Base-by-base conservation (phyloP, 1,284 basidiomycete genomes). In the Ustilago shanxiensis region DNA sequence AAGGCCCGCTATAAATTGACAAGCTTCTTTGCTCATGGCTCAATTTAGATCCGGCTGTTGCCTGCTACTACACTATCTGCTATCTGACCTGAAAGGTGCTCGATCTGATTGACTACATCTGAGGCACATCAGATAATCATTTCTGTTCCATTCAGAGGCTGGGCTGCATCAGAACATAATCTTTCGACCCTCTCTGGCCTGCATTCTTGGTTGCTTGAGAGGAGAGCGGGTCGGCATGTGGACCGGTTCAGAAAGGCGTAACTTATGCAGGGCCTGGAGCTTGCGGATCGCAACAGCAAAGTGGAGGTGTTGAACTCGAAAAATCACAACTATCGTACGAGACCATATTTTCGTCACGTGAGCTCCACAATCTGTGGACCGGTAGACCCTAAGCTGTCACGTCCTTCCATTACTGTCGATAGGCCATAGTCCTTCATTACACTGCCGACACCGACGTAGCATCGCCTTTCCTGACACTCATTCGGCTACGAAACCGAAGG, bases 251-350 rank as follows among this genome's bases (percentile, higher is more conserved):
- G 24, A 45, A 33, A 52, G 49, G 28, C 28, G 41, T 44, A n/a
- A n/a, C n/a, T n/a, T n/a, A 37, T 45, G 59, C 59, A 61, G 22
- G 29, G 9, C 28, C 8, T 33, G 39, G 35, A 11, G 24, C 31
- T 35, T 55, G 26, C 54, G 51, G 29, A 41, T 2, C 18, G 20
- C 26, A 39, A 14, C 35, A 1, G 8, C 18, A 35, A 68, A 63
- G 66, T 68, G 66, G 66, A 68, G 66, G 66, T 68, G 66, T 68
- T 63, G 60, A 50, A 56, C 64, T 33, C 41, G 28, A 31, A 59
- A 45, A 39, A 16, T 44, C n/a, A 8, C 29, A 39, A 16, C 24
- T 62, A 45, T 59, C 66, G 66, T 60, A 68, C 66, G 66, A 54
- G 37, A 62, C 6, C 24, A 3, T n/a, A 9, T 1, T 28, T 28